Conservation (phyloP, 176 grass and related monocot genomes). For the Zea luxurians region DNA sequence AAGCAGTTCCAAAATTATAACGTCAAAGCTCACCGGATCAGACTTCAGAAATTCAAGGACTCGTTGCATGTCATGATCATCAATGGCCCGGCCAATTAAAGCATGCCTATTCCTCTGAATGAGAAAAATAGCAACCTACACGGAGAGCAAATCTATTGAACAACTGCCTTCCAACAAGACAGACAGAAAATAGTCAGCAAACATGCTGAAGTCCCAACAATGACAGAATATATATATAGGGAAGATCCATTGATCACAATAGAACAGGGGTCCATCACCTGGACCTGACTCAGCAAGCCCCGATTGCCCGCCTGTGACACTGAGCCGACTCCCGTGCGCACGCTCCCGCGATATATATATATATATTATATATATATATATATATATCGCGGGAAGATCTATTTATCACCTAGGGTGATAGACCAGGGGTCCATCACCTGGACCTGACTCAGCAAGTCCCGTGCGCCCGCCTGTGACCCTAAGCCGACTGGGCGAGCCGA, state of each 20-base stretch:
- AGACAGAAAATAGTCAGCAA: slow-evolving; percentile 8
- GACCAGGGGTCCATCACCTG: no score
- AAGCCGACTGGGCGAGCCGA: no score
- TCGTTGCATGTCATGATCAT: slow-evolving; percentile 95
- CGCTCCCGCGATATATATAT: not conserved
- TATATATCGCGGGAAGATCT: no score
- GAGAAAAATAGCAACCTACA: slow-evolving; percentile 97
- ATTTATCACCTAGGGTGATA: no score
- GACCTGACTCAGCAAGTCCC: no score
- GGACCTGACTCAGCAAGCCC: no score
- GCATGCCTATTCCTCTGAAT: slow-evolving; percentile 95
- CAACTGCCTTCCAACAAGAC: slow-evolving; percentile 11
- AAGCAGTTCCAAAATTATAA: slow-evolving; percentile 19
- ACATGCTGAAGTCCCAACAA: not conserved
- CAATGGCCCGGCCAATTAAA: slow-evolving; percentile 96
- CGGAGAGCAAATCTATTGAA: slow-evolving; percentile 18
- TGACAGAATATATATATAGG: not conserved
- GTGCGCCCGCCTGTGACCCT: no score
- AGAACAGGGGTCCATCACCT: no score
- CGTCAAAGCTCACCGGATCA: slow-evolving; percentile 65
- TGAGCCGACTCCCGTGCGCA: no score
- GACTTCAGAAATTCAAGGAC: slow-evolving; percentile 92
- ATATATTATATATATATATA: no score
- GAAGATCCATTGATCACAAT: no score
- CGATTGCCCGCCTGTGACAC: no score